Percentiles rank a stretch among this genome's conserved stretches.
These are phyloP conservation scores for Daedaleopsis nitida DNA, from an alignment of 768 basidiomycete species.

Conservation along the genomic window DNA sequence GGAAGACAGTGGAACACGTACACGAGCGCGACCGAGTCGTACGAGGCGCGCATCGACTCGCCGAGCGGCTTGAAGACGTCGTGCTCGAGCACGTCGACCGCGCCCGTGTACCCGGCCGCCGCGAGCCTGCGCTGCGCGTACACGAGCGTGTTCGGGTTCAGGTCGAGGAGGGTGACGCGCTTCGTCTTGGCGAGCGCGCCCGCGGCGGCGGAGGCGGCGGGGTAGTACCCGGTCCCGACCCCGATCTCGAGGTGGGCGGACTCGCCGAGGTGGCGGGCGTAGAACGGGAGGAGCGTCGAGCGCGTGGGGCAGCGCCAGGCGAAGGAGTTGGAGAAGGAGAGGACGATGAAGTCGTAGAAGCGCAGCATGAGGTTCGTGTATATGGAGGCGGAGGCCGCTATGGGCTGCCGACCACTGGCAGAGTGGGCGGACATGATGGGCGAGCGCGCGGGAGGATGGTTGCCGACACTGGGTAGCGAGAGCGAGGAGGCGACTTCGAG, in stretches of 20 bases:
- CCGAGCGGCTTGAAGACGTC: slow-evolving; percentile 20
- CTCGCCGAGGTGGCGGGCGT: slow-evolving; percentile 16
- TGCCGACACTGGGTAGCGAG: too few species aligned
- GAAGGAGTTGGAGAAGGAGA: slow-evolving; percentile 14
- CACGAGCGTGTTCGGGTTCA: slow-evolving; percentile 19
- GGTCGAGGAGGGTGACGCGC: slow-evolving; percentile 19
- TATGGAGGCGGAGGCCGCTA: slow-evolving; percentile 7
- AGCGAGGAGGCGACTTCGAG: too few species aligned
- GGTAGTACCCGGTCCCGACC: slow-evolving; percentile 26
- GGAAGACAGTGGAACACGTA: slow-evolving; percentile 26
- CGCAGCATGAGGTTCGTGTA: slow-evolving; percentile 5
- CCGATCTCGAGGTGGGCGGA: slow-evolving; percentile 22
- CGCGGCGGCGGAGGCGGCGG: slow-evolving; percentile 1
- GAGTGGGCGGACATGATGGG: too few species aligned
- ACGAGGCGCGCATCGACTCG: slow-evolving; percentile 1
- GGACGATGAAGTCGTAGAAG: slow-evolving; percentile 19
- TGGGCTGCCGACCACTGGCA: neutral
- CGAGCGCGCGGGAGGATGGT: too few species aligned
- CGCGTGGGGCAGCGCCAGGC: slow-evolving; percentile 19
- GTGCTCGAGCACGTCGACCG: slow-evolving; percentile 7
- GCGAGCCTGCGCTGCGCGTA: slow-evolving; percentile 8
- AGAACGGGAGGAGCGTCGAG: slow-evolving; percentile 20
- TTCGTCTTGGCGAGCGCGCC: slow-evolving; percentile 12
- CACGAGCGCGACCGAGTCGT: slow-evolving; percentile 22
- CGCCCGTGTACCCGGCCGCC: slow-evolving; percentile 16